These are phyloP conservation scores for Corylus heterophylla DNA, from an alignment of 306 rosid genomes.

Conservation along the genomic window DNA sequence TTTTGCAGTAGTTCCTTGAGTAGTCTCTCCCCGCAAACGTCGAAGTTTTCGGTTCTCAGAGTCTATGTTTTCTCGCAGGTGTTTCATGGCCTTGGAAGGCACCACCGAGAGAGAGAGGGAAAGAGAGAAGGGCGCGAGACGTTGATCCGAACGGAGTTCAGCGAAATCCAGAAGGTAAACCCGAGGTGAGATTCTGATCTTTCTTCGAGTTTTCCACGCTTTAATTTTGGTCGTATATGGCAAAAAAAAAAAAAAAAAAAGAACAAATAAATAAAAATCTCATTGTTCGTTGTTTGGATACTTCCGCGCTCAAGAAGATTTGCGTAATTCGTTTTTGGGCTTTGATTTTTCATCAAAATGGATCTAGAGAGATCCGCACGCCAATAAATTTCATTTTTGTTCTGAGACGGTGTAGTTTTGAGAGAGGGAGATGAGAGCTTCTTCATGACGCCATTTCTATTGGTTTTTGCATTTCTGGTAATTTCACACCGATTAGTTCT, in stretches of 20 bases:
- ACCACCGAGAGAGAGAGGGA: constrained; percentile 6
- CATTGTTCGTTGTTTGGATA: background rate
- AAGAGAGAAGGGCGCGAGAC: constrained; percentile 5
- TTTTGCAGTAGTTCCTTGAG: background rate
- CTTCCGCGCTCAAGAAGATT: background rate
- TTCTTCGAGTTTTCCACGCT: background rate
- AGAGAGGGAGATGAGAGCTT: constrained; percentile 21
- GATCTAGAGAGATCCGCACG: constrained; percentile 13
- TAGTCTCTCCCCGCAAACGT: constrained; percentile 3
- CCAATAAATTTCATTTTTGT: background rate
- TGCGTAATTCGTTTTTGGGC: background rate
- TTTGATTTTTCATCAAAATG: background rate
- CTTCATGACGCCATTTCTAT: constrained; percentile 12
- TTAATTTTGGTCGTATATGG: background rate
- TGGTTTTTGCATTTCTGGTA: constrained; percentile 2
- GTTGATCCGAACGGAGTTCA: constrained; percentile 22
- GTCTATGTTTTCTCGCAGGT: background rate
- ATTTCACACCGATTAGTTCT: constrained; percentile 28
- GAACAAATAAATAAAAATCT: background rate
- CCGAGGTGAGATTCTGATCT: constrained; percentile 12
- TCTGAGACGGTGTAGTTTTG: background rate
- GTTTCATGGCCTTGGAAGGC: constrained; percentile 1
- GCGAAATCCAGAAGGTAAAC: constrained; percentile 2
- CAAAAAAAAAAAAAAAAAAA: background rate
- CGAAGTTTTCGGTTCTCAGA: background rate